A percentile compares a stretch with the other conserved stretches of the same genome.
Evolutionary conservation across 2,329 filamentous ascomycete species (phyloP).

Genomic region (Rhinocladiella mackenziei): DNA sequence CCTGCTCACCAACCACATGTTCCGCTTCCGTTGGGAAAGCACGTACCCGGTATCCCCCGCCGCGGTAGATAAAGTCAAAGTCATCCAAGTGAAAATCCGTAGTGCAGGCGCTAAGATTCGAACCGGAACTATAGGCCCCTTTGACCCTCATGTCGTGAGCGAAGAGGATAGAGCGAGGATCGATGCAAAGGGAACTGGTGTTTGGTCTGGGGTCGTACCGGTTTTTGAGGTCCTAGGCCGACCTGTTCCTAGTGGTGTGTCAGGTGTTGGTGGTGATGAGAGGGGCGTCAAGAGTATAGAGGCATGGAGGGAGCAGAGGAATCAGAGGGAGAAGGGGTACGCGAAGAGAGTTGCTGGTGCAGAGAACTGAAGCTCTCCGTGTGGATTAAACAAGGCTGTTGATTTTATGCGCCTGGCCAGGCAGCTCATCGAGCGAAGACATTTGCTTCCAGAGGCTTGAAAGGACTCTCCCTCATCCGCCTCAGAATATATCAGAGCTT

Average conservation of each 20-base stretch:
- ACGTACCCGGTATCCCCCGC: background rate
- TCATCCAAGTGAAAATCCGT: constrained; percentile 1
- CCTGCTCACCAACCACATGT: constrained; percentile 4
- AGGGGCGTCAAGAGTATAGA: background rate
- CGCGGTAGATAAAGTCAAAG: constrained; percentile 1
- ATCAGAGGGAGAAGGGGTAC: background rate
- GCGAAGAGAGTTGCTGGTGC: background rate
- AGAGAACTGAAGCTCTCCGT: background rate
- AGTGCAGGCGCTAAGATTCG: constrained; percentile 3
- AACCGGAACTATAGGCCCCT: background rate
- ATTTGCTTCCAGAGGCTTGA: too few species aligned
- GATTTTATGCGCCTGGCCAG: too few species aligned
- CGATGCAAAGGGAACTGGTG: background rate
- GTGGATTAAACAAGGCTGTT: too few species aligned
- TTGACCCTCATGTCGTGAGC: background rate
- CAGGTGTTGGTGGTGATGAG: background rate
- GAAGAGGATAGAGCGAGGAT: background rate
- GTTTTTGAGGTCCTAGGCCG: background rate
- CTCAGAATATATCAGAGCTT: too few species aligned
- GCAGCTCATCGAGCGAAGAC: too few species aligned
- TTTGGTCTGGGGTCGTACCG: constrained; percentile 2
- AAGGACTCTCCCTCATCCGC: too few species aligned
- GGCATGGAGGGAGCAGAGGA: background rate
- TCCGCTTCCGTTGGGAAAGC: background rate
- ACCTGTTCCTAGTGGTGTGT: background rate